Conservation (phyloP, 2,329 filamentous ascomycete genomes). For the Nigrograna mackinnonii region DNA sequence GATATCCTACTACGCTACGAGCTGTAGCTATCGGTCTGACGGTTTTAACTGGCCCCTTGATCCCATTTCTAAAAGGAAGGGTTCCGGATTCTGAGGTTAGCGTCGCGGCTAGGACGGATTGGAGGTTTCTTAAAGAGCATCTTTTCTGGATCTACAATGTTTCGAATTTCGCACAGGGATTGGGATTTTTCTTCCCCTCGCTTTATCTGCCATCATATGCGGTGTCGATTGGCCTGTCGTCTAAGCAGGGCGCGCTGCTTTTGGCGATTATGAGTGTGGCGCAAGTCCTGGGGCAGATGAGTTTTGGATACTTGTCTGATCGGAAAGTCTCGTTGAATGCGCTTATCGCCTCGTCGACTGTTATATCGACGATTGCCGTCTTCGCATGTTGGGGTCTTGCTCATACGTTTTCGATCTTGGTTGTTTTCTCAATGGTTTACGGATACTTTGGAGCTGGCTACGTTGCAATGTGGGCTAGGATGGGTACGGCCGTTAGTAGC, state of each 20-base stretch:
- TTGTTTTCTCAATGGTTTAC: slow-evolving; percentile 44
- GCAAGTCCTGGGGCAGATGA: slow-evolving; percentile 33
- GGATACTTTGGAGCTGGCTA: slow-evolving; percentile 43
- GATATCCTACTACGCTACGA: slow-evolving; percentile 44
- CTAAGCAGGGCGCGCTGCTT: slow-evolving; percentile 29
- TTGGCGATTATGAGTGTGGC: slow-evolving; percentile 39
- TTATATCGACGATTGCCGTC: slow-evolving; percentile 29
- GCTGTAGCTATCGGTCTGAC: slow-evolving; percentile 39
- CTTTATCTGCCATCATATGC: slow-evolving; percentile 43
- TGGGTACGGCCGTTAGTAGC: slow-evolving; percentile 41
- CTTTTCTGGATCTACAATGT: slow-evolving; percentile 35
- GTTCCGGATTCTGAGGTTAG: slow-evolving; percentile 30
- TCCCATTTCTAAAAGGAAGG: slow-evolving; percentile 43
- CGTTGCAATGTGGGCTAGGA: slow-evolving; percentile 44
- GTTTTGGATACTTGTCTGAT: slow-evolving; percentile 39
- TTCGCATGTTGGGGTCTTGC: slow-evolving; percentile 48
- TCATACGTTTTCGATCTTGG: slow-evolving; percentile 36
- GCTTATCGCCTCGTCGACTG: slow-evolving; percentile 30
- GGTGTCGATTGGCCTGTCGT: slow-evolving; percentile 13
- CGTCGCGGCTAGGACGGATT: slow-evolving; percentile 28
- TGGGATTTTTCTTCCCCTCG: slow-evolving; percentile 44
- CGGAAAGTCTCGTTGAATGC: slow-evolving; percentile 36
- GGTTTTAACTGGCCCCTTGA: slow-evolving; percentile 30
- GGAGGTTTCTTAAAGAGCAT: slow-evolving; percentile 26
- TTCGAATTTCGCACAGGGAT: slow-evolving; percentile 38